Percentiles rank a stretch among this genome's conserved stretches.
phyloP scores from a whole-genome alignment of 768 basidiomycete species.

The Coprinellus micaceus region DNA sequence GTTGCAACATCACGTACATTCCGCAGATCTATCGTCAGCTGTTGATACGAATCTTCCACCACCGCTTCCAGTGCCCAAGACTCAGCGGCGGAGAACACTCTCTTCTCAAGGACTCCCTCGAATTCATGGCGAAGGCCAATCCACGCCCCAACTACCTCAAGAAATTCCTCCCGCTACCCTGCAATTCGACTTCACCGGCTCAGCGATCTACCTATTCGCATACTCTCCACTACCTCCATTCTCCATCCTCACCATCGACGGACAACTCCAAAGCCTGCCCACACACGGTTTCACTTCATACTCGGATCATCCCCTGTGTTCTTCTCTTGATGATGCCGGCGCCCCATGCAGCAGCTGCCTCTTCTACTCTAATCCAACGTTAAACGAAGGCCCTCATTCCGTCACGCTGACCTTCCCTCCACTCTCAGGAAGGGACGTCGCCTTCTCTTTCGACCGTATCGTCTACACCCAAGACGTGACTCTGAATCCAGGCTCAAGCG shows the following conservation, averaged over 20 bases:
- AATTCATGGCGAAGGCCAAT: background rate
- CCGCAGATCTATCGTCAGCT: too few species aligned
- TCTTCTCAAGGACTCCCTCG: background rate
- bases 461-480: slow-evolving; percentile 29
- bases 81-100: too few species aligned
- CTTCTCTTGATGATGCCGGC: too few species aligned
- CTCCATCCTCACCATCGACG: too few species aligned
- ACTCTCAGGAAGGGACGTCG: slow-evolving; percentile 41
- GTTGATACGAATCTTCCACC: too few species aligned
- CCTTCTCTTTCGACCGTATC: slow-evolving; percentile 48
- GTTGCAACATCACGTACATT: too few species aligned
- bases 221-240: background rate
- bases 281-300: slow-evolving; percentile 24
- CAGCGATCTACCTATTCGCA: slow-evolving; percentile 3
- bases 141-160: background rate
- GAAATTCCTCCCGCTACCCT: slow-evolving; percentile 24
- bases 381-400: slow-evolving; percentile 38
- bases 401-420: slow-evolving; percentile 42
- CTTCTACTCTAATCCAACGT: slow-evolving; percentile 33
- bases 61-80: too few species aligned
- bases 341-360: too few species aligned
- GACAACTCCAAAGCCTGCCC: slow-evolving; percentile 36
- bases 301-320: too few species aligned
- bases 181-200: slow-evolving; percentile 44
- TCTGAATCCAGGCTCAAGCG: background rate